Conservation (phyloP, 805 yeast genomes). For the Hagleromyces aurorensis region DNA sequence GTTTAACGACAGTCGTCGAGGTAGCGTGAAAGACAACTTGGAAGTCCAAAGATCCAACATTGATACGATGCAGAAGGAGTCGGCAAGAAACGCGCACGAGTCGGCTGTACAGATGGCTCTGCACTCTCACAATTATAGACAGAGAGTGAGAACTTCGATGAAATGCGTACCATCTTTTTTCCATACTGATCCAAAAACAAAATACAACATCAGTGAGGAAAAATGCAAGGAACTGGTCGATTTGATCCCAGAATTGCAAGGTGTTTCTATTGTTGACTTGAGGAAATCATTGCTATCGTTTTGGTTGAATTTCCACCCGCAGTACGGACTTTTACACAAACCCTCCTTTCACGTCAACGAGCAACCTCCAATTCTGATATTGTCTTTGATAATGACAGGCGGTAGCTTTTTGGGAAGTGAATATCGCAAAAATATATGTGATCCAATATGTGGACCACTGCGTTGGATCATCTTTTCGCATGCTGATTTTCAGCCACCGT, state of each 20-base stretch:
- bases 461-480: constrained; percentile 65
- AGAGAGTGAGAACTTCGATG: constrained; percentile 13
- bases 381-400: constrained; percentile 52
- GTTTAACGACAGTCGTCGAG: constrained; percentile 8
- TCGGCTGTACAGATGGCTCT: constrained; percentile 1
- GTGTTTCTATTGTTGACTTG: constrained; percentile 10
- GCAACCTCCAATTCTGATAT: constrained; percentile 44
- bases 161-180: constrained; percentile 17
- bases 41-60: constrained; percentile 16
- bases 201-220: constrained; percentile 12
- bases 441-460: constrained; percentile 40
- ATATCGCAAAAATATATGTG: constrained; percentile 20
- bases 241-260: constrained; percentile 18
- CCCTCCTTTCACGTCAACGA: constrained; percentile 42
- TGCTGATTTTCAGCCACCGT: constrained; percentile 69
- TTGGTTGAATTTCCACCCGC: constrained; percentile 52
- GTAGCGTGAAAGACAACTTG: constrained; percentile 14
- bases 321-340: constrained; percentile 41
- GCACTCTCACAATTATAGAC: constrained; percentile 4
- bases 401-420: constrained; percentile 35
- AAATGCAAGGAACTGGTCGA: constrained; percentile 8
- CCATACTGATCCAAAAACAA: constrained; percentile 15
- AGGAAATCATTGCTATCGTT: constrained; percentile 29
- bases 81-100: constrained; percentile 1
- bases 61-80: constrained; percentile 11